Evolutionary conservation across 805 yeast species (phyloP), one percentile per base, ranked within the genome.

Genomic region (Blastobotrys terrestris): DNA sequence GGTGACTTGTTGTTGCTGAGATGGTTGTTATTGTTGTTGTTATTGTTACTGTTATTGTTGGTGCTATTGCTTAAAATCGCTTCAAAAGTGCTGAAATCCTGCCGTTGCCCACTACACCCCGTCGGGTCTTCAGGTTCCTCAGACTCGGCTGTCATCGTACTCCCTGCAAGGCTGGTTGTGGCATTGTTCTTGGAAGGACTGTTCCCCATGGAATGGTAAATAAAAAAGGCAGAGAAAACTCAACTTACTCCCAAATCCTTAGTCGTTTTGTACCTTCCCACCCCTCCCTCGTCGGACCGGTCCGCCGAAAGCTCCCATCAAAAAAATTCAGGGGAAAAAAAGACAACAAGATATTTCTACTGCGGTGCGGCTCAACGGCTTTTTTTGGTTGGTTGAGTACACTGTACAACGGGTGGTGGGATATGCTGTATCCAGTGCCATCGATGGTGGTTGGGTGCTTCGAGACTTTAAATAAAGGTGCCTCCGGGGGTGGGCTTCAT

Each of bases 161-260:
- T 59, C 47, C 52, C 31, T 20, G 59, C 11, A 15, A 68, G 52
- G 53, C 61, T 59, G 55, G 51, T 54, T 39, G 60, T 59, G 60
- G 65, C 74, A 70, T 69, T 67, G 61, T 11, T 26, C 35, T 65
- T 67, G 55, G 72, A 69, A 60, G 73, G 73, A 54, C 72, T 66
- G 64, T 70, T 71, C 18, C 63, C 63, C 63, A 60, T 60, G 50
- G 58, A 48, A 14, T 44, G 35, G 44, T 11, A 21, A 16, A n/a
- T 40, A 13, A 15, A 13, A 35, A 40, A 40, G 19, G 14, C 16
- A 16, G 39, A 40, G n/a, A 43, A 43, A 16, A 20, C 5, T 14
- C 26, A 5, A 19, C 18, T 5, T 22, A 14, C 18, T 41, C 11
- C 19, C 18, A 41, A 39, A 3, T 18, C 16, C 20, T n/a, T n/a